Percentiles rank a stretch among this genome's conserved stretches.
These are phyloP conservation scores for Striga asiatica DNA, from an alignment of 257 asterid species.

Conservation along the genomic window DNA sequence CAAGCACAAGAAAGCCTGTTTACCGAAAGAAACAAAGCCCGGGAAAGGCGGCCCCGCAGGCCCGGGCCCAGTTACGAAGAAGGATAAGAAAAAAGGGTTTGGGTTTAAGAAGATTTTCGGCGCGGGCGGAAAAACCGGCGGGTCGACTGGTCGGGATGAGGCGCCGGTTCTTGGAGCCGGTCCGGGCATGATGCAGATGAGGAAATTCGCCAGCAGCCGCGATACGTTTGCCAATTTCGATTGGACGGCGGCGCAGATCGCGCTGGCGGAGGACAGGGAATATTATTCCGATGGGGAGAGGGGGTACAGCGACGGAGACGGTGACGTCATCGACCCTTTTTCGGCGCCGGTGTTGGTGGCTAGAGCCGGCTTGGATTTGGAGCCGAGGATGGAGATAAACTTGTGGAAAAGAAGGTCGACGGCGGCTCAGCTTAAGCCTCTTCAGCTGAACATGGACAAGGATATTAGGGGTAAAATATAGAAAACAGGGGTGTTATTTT, in stretches of 20 bases:
- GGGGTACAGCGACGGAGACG: constrained; percentile 22
- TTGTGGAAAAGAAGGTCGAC: constrained; percentile 73
- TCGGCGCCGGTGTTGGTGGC: not conserved
- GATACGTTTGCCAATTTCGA: constrained; percentile 57
- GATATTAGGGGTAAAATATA: not conserved
- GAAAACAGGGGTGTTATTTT: too few species aligned
- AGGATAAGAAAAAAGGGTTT: constrained; percentile 13
- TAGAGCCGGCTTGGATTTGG: constrained; percentile 28
- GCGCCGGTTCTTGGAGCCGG: not conserved
- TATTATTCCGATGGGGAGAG: constrained; percentile 25
- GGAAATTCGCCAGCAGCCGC: constrained; percentile 65
- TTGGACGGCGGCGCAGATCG: constrained; percentile 45
- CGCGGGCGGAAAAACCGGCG: constrained; percentile 12
- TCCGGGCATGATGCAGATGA: constrained; percentile 35
- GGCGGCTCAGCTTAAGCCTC: constrained; percentile 59
- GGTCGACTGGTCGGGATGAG: not conserved
- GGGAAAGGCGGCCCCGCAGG: constrained; percentile 1
- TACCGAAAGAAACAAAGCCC: constrained; percentile 15
- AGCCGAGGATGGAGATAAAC: constrained; percentile 75
- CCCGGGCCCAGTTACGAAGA: not conserved
- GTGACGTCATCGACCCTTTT: not conserved
- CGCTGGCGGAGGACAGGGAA: constrained; percentile 34
- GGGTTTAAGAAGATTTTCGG: constrained; percentile 16
- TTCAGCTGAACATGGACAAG: constrained; percentile 12
- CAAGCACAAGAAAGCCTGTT: constrained; percentile 20